These are phyloP conservation scores for Paraleonurus japonicus DNA, from an alignment of 257 asterid genomes.

Conservation along the genomic window DNA sequence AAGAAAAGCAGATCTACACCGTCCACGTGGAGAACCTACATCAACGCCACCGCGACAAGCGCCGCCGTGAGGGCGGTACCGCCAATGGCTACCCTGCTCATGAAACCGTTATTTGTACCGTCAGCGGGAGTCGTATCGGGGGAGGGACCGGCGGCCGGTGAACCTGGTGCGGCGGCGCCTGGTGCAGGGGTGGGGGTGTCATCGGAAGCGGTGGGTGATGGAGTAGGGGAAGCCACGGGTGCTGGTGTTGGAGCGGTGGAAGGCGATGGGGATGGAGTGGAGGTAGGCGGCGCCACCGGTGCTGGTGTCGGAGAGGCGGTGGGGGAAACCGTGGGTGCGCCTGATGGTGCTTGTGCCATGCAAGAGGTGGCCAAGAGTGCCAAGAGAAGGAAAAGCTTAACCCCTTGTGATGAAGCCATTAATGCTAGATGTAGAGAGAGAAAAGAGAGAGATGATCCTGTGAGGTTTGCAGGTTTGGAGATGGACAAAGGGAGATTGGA, in stretches of 20 bases:
- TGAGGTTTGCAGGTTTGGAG: not conserved
- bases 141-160: slow-evolving; percentile 32
- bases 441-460: slow-evolving; percentile 3
- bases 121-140: slow-evolving; percentile 38
- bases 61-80: slow-evolving; percentile 55
- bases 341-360: slow-evolving; percentile 58
- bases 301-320: slow-evolving; percentile 49
- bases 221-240: slow-evolving; percentile 27
- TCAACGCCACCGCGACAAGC: slow-evolving; percentile 57
- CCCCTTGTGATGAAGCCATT: slow-evolving; percentile 42
- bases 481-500: slow-evolving; percentile 12
- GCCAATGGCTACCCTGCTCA: slow-evolving; percentile 49
- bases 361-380: slow-evolving; percentile 54
- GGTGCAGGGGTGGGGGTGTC: slow-evolving; percentile 38
- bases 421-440: not conserved
- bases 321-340: slow-evolving; percentile 59
- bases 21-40: slow-evolving; percentile 44
- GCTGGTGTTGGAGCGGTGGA: slow-evolving; percentile 31
- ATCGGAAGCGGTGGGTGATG: slow-evolving; percentile 2
- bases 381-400: slow-evolving; percentile 44
- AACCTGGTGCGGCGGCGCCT: not conserved
- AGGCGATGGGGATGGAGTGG: slow-evolving; percentile 32
- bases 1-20: slow-evolving; percentile 24
- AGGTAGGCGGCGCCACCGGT: slow-evolving; percentile 43
- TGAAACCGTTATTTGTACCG: slow-evolving; percentile 37